A percentile compares a stretch with the other conserved stretches of the same genome.
Conservation (phyloP, 2,329 filamentous ascomycete species). For the Curvularia sp. region DNA sequence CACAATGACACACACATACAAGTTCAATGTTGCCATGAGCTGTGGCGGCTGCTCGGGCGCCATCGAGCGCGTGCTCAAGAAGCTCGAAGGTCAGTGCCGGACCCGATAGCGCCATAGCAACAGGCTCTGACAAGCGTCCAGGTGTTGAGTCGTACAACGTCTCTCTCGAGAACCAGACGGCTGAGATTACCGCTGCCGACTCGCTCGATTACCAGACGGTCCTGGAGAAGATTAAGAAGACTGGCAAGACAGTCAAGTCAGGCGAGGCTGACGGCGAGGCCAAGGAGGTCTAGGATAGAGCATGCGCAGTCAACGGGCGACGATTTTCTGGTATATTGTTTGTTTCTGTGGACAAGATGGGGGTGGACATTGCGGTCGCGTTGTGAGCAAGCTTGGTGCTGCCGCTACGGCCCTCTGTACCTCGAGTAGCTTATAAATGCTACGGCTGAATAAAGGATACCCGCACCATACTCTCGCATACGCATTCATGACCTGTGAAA, state of each 20-base stretch:
- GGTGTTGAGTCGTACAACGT: conserved; percentile 88
- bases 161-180: conserved; percentile 84
- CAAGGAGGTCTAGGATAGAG: conserved; percentile 36
- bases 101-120: conserved; percentile 4
- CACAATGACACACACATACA: conserved; percentile 84
- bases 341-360: conserved; percentile 25
- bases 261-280: conserved; percentile 70
- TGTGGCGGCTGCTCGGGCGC: conserved; percentile 97
- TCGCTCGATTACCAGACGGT: conserved; percentile 79
- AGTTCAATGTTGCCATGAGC: conserved; percentile 93
- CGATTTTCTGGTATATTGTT: conserved; percentile 23
- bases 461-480: not conserved
- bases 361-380: conserved; percentile 26
- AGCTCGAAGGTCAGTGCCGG: conserved; percentile 75
- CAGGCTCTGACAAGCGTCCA: conserved; percentile 51
- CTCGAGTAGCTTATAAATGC: conserved; percentile 5
- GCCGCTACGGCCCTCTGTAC: conserved; percentile 15
- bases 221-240: conserved; percentile 89
- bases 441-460: conserved; percentile 13
- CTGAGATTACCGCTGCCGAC: conserved; percentile 74
- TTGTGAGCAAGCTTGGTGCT: conserved; percentile 11
- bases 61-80: conserved; percentile 89
- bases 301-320: not conserved
- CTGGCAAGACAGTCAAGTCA: conserved; percentile 87
- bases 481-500: not conserved